These are phyloP conservation scores for Crataegus laevigata DNA, from an alignment of 306 rosid species.

Conservation along the genomic window DNA sequence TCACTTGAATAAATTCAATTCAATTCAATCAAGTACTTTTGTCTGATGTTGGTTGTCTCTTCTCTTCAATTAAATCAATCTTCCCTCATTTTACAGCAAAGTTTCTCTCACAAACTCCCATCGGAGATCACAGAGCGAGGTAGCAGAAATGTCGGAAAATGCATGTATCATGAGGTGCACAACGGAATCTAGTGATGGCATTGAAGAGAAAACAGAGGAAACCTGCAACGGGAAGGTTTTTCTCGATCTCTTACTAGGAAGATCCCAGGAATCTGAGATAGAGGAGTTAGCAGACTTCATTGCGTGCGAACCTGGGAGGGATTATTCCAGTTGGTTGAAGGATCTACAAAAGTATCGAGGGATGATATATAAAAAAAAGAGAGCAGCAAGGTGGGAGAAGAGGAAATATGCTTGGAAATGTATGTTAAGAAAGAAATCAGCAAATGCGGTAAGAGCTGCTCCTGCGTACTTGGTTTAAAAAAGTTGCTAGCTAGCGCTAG, in stretches of 20 bases:
- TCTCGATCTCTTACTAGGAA: conserved; percentile 36
- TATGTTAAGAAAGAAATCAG: neutral
- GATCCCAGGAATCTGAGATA: conserved; percentile 24
- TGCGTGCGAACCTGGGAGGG: conserved; percentile 45
- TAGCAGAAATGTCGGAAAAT: conserved; percentile 8
- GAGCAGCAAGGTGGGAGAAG: conserved; percentile 36
- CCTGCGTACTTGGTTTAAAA: neutral
- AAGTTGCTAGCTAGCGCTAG: neutral
- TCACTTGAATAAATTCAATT: neutral
- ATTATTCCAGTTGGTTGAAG: conserved; percentile 59
- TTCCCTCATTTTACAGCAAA: conserved; percentile 8
- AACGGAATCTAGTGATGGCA: conserved; percentile 6
- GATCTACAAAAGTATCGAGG: conserved; percentile 27
- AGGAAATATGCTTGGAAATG: conserved; percentile 35
- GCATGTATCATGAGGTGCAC: neutral
- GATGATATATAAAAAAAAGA: conserved; percentile 31
- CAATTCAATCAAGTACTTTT: neutral
- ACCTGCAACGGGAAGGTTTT: conserved; percentile 40
- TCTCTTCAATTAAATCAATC: neutral
- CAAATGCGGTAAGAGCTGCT: neutral
- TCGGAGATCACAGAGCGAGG: conserved; percentile 2
- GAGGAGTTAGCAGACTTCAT: conserved; percentile 59
- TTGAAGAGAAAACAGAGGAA: conserved; percentile 38
- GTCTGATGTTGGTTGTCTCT: neutral
- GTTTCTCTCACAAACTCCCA: neutral